phyloP scores from a whole-genome alignment of 1,284 basidiomycete genomes.

The Cutaneotrichosporon arboriforme region DNA sequence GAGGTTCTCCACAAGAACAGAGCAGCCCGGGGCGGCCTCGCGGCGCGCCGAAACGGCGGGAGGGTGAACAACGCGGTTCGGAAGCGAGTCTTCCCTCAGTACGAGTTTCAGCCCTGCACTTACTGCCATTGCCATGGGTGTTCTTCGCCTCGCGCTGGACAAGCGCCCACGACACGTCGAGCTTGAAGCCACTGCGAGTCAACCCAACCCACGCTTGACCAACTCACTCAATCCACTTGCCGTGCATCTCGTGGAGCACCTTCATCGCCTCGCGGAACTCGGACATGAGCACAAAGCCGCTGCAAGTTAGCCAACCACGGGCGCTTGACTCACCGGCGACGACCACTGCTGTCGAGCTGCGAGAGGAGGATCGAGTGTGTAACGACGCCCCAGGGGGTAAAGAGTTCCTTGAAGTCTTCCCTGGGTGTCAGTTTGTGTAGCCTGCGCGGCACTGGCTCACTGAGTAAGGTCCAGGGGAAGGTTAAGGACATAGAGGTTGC shows the following conservation, averaged over 20 bases:
- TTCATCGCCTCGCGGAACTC: constrained; percentile 32
- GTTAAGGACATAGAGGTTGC: constrained; percentile 43
- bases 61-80: constrained; percentile 44
- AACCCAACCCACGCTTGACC: neutral
- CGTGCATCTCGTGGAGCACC: constrained; percentile 36
- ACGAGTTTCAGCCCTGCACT: neutral
- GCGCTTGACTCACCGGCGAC: constrained; percentile 21
- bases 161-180: constrained; percentile 45
- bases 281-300: constrained; percentile 43
- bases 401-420: constrained; percentile 35
- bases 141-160: constrained; percentile 39
- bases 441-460: constrained; percentile 16
- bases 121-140: constrained; percentile 21
- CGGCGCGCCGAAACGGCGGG: constrained; percentile 24
- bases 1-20: constrained; percentile 39
- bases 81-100: constrained; percentile 17
- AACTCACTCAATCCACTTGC: constrained; percentile 35
- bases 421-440: constrained; percentile 20
- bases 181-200: constrained; percentile 31
- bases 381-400: constrained; percentile 31
- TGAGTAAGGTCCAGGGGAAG: constrained; percentile 40
- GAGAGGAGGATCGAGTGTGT: constrained; percentile 43
- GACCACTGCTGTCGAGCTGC: constrained; percentile 39
- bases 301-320: constrained; percentile 4
- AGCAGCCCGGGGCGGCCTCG: constrained; percentile 21